phyloP scores from a whole-genome alignment of 805 yeast genomes.

The Kurtzmaniella cleridarum region DNA sequence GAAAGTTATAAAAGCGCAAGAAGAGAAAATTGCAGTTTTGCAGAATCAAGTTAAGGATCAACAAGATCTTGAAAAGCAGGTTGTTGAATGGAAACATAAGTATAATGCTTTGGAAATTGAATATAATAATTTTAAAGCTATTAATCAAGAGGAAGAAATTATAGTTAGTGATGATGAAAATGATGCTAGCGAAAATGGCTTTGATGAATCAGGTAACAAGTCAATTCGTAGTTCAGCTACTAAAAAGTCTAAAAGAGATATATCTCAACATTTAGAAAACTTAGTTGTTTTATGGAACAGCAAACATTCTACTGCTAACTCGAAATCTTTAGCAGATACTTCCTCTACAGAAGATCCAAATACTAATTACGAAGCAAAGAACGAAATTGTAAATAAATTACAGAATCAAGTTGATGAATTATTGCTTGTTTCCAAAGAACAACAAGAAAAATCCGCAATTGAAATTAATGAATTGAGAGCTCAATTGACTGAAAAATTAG shows the following conservation, averaged over 20 bases:
- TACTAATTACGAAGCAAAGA: conserved; percentile 4
- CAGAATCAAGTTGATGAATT: conserved; percentile 56
- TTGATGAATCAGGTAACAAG: conserved; percentile 12
- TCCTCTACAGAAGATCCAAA: conserved; percentile 1
- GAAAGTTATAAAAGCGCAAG: conserved; percentile 49
- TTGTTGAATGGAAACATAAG: conserved; percentile 43
- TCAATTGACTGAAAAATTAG: conserved; percentile 25
- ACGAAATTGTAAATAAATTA: conserved; percentile 32
- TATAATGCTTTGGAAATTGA: conserved; percentile 42
- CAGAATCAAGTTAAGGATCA: conserved; percentile 38
- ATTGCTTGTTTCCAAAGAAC: conserved; percentile 40
- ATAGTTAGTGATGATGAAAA: conserved; percentile 23
- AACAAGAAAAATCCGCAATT: conserved; percentile 28
- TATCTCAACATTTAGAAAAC: conserved; percentile 30
- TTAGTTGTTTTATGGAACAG: conserved; percentile 31
- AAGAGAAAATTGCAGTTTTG: conserved; percentile 38
- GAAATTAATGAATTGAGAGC: conserved; percentile 27
- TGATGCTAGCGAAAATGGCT: conserved; percentile 11
- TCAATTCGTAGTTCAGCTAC: conserved; percentile 19
- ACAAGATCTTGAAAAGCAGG: conserved; percentile 39
- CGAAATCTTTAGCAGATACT: conserved; percentile 4
- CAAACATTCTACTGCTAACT: conserved; percentile 5
- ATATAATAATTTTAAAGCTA: conserved; percentile 33
- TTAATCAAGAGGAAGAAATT: conserved; percentile 26
- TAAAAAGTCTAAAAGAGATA: conserved; percentile 21